Percentiles rank a stretch among this genome's conserved stretches.
Evolutionary conservation across 495 filamentous ascomycete genomes (phyloP).

Genomic region (Penicillium cosmopolitanum): DNA sequence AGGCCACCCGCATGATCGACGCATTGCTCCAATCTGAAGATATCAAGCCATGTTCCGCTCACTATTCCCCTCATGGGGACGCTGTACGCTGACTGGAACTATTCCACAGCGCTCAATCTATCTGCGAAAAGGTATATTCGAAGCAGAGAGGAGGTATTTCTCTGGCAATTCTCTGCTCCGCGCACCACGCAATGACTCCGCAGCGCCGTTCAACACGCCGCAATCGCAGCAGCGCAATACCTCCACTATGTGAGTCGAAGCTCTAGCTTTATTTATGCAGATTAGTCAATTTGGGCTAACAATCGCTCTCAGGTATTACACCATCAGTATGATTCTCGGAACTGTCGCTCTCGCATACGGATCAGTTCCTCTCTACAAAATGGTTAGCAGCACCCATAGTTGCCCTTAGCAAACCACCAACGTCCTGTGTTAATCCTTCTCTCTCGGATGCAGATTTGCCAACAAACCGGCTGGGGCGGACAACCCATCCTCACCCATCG

Average conservation of each 20-base stretch:
- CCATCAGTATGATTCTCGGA: conserved; percentile 81
- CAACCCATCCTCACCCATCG: conserved; percentile 87
- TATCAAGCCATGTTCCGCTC: conserved; percentile 39
- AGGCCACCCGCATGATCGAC: conserved; percentile 4
- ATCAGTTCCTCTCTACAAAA: conserved; percentile 96
- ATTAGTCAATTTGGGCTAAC: neutral
- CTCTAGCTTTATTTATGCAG: neutral
- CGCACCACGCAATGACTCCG: conserved; percentile 32
- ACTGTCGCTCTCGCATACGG: conserved; percentile 93
- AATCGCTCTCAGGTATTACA: conserved; percentile 68
- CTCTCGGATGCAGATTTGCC: conserved; percentile 72
- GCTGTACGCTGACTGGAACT: conserved; percentile 19
- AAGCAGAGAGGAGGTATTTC: conserved; percentile 41
- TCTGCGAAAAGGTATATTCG: conserved; percentile 21
- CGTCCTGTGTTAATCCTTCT: neutral
- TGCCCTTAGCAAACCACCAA: neutral
- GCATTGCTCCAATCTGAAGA: conserved; percentile 7
- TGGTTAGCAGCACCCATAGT: conserved; percentile 55
- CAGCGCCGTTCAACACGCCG: conserved; percentile 45
- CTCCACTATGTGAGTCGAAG: conserved; percentile 42
- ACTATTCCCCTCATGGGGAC: conserved; percentile 33
- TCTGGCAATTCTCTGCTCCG: conserved; percentile 38
- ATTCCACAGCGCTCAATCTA: conserved; percentile 21
- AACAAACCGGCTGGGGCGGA: conserved; percentile 93
- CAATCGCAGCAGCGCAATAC: conserved; percentile 48